Base-by-base conservation (phyloP, 148 eudicot genomes). In the Fallopia convolvulus region DNA sequence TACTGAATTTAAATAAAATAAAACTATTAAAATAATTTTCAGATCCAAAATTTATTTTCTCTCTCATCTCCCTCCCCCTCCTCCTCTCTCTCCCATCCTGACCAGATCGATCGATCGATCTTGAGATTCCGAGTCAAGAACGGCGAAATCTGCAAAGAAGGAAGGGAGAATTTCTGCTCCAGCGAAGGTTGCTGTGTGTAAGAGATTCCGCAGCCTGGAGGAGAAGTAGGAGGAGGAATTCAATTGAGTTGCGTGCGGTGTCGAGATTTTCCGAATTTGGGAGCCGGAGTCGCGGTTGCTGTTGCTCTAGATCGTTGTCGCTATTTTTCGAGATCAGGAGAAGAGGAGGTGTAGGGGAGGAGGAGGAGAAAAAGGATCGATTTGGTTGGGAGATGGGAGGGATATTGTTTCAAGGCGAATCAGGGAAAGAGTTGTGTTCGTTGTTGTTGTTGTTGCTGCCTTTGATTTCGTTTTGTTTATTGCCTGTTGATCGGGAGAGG, bases 41-140 rank as follows among this genome's bases (percentile, higher is more conserved):
- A 50, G 56, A 48, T 49, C 58, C 61, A 74, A 42, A 44, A 6
- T 44, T 44, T 9, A 44, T 44, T 44, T 44, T 55, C 40, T 26
- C 6, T 17, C 50, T 60, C 49, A 39, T 21, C 56, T 53, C 18
- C 21, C n/a, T 41, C 68, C 68, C 21, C n/a, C 42, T 49, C 68
- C 33, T 44, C 44, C 14, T 20, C 41, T 36, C 77, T 53, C 77
- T 26, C 55, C 66, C 33, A 47, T 75, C 77, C 65, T 15, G 30
- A 30, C 70, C 70, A 65, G 70, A 65, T 65, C 70, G 72, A 68
- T 68, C 72, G 70, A 65, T 65, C 70, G 72, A 68, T 68, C 72
- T 20, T 39, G 44, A 68, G 72, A 68, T 68, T 68, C 72, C 18
- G 15, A 36, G 44, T 76, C 68, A 41, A 20, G 30, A 21, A 55